Conservation (phyloP, 768 basidiomycete species). For the Boletus reticulatus region DNA sequence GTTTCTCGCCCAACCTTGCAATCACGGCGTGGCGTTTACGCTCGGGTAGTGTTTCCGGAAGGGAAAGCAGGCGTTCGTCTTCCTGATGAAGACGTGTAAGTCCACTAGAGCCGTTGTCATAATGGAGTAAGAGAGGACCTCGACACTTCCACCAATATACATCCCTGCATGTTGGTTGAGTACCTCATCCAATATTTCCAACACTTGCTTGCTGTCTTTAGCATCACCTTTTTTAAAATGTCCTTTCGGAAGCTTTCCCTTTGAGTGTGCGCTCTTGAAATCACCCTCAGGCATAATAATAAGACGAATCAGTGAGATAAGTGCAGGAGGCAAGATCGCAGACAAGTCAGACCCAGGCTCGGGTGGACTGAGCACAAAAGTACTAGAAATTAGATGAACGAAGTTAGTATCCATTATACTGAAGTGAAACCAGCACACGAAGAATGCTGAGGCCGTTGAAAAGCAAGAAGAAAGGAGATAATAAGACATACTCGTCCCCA, state of each 20-base stretch:
- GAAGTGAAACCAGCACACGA: neutral
- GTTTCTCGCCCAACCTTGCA: slow-evolving; percentile 80
- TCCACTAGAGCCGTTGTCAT: neutral
- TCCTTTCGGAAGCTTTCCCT: slow-evolving; percentile 74
- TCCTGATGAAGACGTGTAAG: slow-evolving; percentile 37
- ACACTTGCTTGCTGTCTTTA: slow-evolving; percentile 24
- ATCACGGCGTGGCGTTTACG: slow-evolving; percentile 62
- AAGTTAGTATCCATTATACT: neutral
- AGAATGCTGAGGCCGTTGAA: neutral
- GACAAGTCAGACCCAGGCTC: slow-evolving; percentile 52
- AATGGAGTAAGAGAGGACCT: slow-evolving; percentile 33
- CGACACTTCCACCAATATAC: slow-evolving; percentile 33
- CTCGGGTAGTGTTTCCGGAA: slow-evolving; percentile 27
- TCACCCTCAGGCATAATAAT: slow-evolving; percentile 55
- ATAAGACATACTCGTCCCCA: slow-evolving; percentile 74
- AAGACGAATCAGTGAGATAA: slow-evolving; percentile 65
- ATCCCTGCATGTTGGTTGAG: slow-evolving; percentile 50
- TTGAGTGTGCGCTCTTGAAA: slow-evolving; percentile 57
- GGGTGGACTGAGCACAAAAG: slow-evolving; percentile 7
- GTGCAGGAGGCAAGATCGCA: slow-evolving; percentile 52
- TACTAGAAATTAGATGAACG: neutral
- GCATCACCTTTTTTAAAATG: slow-evolving; percentile 30
- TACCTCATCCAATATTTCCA: slow-evolving; percentile 48
- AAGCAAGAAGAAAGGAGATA: neutral
- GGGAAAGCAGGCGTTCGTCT: slow-evolving; percentile 43